Evolutionary conservation across 768 basidiomycete species (phyloP), one percentile per base, ranked within the genome.

Genomic region (Strobilomyces confusus): DNA sequence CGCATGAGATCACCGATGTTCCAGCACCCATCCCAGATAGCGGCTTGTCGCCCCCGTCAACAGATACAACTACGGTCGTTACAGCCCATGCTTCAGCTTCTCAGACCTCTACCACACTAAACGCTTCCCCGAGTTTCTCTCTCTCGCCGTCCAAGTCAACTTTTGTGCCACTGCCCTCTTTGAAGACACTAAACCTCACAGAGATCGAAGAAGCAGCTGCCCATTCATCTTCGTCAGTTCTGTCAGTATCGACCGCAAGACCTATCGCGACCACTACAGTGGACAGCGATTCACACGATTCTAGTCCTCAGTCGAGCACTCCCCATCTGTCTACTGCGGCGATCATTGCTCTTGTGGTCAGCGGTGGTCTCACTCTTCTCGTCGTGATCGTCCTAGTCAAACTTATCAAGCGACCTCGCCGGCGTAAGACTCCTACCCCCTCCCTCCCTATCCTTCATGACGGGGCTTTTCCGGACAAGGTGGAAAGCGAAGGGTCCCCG

Each of bases 401-500:
- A 54, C 63, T 80, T 55, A 77, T 77, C 48, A 68, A 69, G 52
- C 77, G 78, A 26, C 84, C 81, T 22, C 73, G 71, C 19, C 76
- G 76, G 36, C 78, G 75, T 44, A 72, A 70, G n/a, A 80, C 76
- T 19, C 86, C 81, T 7, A 83, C 76, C n/a, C 88, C 86, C 4
- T 90, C 87, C 29, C 74, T 86, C n/a, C 88, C 87, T 0, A 84
- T 87, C 44, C 72, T 86, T 13, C 81, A 85, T 52, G 82, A 86
- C 36, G 72, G 69, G 13, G 78, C 75, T 55, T 66, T 75, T 13
- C 77, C 80, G 23, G 74, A 77, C 37, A 68, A 67, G 44, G 74
- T 70, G 52, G 69, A 73, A 33, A 63, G 73, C 9, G 80, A 83
- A 50, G 83, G 83, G 23, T 89, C 87, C 3, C 86, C 85, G 23